Percentiles rank a stretch among this genome's conserved stretches.
phyloP scores from a whole-genome alignment of 2,329 filamentous ascomycete genomes.

The Ophiostoma tasmaniense region DNA sequence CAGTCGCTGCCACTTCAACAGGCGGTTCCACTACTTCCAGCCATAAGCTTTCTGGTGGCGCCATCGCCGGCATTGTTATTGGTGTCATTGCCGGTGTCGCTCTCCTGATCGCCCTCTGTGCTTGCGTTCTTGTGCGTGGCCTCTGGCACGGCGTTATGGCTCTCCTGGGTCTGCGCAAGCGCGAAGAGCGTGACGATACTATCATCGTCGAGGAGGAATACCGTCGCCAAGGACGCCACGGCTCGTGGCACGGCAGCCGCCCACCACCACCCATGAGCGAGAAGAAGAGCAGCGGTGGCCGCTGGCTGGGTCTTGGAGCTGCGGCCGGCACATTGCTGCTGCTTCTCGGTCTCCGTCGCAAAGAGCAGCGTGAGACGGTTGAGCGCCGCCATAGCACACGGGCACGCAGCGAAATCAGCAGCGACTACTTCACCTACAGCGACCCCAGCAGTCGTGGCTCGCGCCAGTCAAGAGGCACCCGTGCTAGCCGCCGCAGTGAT shows the following conservation, averaged over 20 bases:
- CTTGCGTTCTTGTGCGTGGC: conserved; percentile 61
- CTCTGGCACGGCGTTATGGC: conserved; percentile 52
- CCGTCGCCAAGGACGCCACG: conserved; percentile 45
- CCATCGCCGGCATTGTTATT: conserved; percentile 74
- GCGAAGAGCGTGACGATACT: conserved; percentile 38
- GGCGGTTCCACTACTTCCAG: conserved; percentile 28
- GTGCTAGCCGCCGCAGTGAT: conserved; percentile 23
- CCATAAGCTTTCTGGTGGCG: conserved; percentile 53
- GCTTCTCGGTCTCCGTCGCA: conserved; percentile 44
- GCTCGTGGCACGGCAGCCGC: conserved; percentile 47
- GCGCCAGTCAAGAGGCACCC: conserved; percentile 20
- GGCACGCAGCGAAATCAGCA: conserved; percentile 38
- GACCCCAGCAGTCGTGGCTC: conserved; percentile 31
- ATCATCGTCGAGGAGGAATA: conserved; percentile 53
- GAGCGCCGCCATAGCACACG: conserved; percentile 33
- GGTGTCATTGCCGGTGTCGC: conserved; percentile 59
- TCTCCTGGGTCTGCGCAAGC: conserved; percentile 52
- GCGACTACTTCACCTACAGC: conserved; percentile 46
- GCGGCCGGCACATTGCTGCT: conserved; percentile 43
- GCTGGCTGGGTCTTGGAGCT: conserved; percentile 46
- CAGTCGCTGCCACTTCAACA: conserved; percentile 33
- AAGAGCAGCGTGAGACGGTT: conserved; percentile 40
- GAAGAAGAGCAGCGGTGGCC: conserved; percentile 39
- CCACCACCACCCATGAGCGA: conserved; percentile 33
- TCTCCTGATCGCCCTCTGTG: conserved; percentile 61